Evolutionary conservation across 768 basidiomycete genomes (phyloP).

Genomic region (Tubosaeta brunneosetosa): DNA sequence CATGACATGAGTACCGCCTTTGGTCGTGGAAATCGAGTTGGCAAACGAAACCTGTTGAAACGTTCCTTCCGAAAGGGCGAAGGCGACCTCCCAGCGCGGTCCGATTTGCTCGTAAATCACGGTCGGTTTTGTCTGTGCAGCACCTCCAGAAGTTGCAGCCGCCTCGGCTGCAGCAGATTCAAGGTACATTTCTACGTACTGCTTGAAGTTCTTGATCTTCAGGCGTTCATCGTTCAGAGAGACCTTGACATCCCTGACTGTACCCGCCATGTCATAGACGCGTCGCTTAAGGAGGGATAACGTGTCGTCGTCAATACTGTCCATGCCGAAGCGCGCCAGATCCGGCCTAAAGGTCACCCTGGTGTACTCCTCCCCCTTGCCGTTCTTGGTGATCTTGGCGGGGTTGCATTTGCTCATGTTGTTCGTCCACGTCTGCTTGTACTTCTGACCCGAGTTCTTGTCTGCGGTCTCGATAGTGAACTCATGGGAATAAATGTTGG

Average conservation of each 20-base stretch:
- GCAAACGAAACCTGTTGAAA: slow-evolving; percentile 96
- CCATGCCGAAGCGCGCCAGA: slow-evolving; percentile 88
- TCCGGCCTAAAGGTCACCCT: slow-evolving; percentile 92
- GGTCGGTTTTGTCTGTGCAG: slow-evolving; percentile 67
- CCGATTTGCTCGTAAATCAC: slow-evolving; percentile 79
- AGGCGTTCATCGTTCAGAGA: slow-evolving; percentile 87
- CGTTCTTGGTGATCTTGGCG: slow-evolving; percentile 91
- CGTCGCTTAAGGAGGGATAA: slow-evolving; percentile 85
- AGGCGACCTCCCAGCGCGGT: slow-evolving; percentile 91
- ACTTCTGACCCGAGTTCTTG: slow-evolving; percentile 80
- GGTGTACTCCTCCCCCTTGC: slow-evolving; percentile 86
- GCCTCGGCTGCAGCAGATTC: slow-evolving; percentile 70
- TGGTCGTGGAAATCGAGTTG: slow-evolving; percentile 94
- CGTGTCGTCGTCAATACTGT: slow-evolving; percentile 85
- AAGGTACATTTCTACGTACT: slow-evolving; percentile 94
- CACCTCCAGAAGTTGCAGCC: slow-evolving; percentile 69
- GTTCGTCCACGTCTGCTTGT: slow-evolving; percentile 89
- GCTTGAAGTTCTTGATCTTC: slow-evolving; percentile 93
- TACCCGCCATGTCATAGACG: slow-evolving; percentile 97
- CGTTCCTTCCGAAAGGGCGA: slow-evolving; percentile 87
- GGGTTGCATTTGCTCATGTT: slow-evolving; percentile 89
- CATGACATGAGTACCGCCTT: slow-evolving; percentile 92
- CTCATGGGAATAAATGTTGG: slow-evolving; percentile 96
- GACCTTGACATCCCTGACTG: slow-evolving; percentile 88
- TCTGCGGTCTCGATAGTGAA: slow-evolving; percentile 96